Percentiles rank a stretch among this genome's conserved stretches.
phyloP scores from a whole-genome alignment of 2,329 filamentous ascomycete species.

The Cladosporium sp. region DNA sequence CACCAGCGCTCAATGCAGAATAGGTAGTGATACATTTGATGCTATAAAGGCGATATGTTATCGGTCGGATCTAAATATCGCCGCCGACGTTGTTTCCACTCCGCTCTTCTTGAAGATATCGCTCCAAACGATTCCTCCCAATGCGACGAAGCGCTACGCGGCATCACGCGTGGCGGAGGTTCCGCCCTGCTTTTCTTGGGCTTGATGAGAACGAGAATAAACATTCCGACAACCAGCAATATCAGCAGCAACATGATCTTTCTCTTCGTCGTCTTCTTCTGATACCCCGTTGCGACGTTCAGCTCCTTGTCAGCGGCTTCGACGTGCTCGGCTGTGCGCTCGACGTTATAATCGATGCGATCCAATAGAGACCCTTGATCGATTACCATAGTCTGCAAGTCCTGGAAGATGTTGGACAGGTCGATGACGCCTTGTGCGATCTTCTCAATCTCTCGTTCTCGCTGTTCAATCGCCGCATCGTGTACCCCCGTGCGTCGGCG shows the following conservation, averaged over 20 bases:
- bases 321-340: conserved; percentile 89
- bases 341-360: conserved; percentile 77
- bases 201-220: conserved; percentile 80
- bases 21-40: too few relatives aligned
- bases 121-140: not conserved
- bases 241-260: conserved; percentile 90
- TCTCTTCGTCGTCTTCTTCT: conserved; percentile 80
- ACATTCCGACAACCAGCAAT: conserved; percentile 76
- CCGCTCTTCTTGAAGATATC: conserved; percentile 13
- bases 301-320: conserved; percentile 92
- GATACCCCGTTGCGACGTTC: conserved; percentile 81
- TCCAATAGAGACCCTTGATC: conserved; percentile 51
- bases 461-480: conserved; percentile 80
- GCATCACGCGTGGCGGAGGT: not conserved
- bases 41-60: conserved; percentile 8
- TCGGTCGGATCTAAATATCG: conserved; percentile 6
- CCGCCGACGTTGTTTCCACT: conserved; percentile 24
- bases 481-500: conserved; percentile 63
- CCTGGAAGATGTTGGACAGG: conserved; percentile 91
- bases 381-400: conserved; percentile 83
- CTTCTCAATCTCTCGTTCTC: conserved; percentile 94
- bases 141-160: not conserved
- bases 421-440: conserved; percentile 99
- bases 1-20: too few relatives aligned
- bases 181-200: conserved; percentile 49